phyloP scores from a whole-genome alignment of 2,329 filamentous ascomycete species.

The Fusarium dimerum region DNA sequence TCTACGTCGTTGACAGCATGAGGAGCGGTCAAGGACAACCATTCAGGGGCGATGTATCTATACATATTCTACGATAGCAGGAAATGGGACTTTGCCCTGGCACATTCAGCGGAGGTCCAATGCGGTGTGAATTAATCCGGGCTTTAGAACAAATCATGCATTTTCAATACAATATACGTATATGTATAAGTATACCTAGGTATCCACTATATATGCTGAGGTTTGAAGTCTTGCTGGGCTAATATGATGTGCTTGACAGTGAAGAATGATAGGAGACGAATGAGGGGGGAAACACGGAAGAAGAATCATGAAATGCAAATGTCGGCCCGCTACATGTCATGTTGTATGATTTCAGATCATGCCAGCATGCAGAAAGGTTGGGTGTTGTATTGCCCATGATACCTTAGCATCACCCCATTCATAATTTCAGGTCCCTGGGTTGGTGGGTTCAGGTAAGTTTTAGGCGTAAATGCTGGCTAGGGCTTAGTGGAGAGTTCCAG shows the following conservation, averaged over 20 bases:
- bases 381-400: neutral
- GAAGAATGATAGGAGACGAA: neutral
- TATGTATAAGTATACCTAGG: too few relatives aligned
- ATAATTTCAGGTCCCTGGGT: neutral
- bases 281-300: neutral
- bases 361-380: constrained; percentile 10
- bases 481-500: neutral
- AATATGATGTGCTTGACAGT: neutral
- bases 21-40: constrained; percentile 8
- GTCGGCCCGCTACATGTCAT: neutral
- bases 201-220: neutral
- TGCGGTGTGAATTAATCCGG: too few relatives aligned
- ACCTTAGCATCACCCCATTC: neutral
- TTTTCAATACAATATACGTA: too few relatives aligned
- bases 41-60: neutral
- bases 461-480: neutral
- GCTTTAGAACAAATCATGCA: too few relatives aligned
- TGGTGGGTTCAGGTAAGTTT: too few relatives aligned
- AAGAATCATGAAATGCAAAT: neutral
- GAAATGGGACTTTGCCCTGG: neutral
- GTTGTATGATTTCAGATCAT: constrained; percentile 23
- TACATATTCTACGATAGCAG: neutral
- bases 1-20: too few relatives aligned
- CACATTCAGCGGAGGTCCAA: neutral
- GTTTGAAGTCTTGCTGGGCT: neutral